Percentiles rank a stretch among this genome's conserved stretches.
phyloP scores from a whole-genome alignment of 129 eudicot genomes.

The Flaveria sonorensis region DNA sequence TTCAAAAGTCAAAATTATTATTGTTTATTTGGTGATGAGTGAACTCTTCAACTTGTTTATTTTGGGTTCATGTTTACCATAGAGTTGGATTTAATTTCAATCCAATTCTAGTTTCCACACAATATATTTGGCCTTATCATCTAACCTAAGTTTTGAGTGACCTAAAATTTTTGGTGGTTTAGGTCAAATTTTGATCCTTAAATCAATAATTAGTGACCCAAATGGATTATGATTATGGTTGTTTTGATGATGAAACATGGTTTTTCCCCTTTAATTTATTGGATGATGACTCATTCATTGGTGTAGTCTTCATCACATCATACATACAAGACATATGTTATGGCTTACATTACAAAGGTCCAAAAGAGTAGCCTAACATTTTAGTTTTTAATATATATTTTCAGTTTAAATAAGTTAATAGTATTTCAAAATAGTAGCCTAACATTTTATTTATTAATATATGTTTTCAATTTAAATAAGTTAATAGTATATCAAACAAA shows the following conservation, averaged over 20 bases:
- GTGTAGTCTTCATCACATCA: constrained; percentile 28
- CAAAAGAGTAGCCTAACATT: constrained; percentile 39
- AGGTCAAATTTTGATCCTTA: constrained; percentile 28
- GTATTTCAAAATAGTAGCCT: constrained; percentile 23
- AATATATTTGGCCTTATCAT: neutral
- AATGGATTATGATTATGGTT: constrained; percentile 30
- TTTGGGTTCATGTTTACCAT: neutral
- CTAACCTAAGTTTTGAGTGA: neutral
- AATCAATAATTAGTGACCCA: constrained; percentile 23
- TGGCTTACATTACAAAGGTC: constrained; percentile 31
- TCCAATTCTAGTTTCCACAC: constrained; percentile 10
- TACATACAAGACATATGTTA: constrained; percentile 15
- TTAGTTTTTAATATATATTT: neutral
- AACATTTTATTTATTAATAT: constrained; percentile 16
- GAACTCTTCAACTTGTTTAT: constrained; percentile 2
- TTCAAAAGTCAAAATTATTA: neutral
- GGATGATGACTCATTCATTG: constrained; percentile 37
- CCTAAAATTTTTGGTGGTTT: constrained; percentile 23
- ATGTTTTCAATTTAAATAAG: no score
- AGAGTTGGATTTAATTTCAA: neutral
- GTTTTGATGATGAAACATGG: constrained; percentile 20
- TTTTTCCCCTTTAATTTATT: neutral
- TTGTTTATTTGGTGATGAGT: constrained; percentile 6
- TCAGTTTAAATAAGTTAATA: no score
- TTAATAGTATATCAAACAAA: neutral